Base-by-base conservation (phyloP, 495 filamentous ascomycete species). In the Penicillium arizonense region DNA sequence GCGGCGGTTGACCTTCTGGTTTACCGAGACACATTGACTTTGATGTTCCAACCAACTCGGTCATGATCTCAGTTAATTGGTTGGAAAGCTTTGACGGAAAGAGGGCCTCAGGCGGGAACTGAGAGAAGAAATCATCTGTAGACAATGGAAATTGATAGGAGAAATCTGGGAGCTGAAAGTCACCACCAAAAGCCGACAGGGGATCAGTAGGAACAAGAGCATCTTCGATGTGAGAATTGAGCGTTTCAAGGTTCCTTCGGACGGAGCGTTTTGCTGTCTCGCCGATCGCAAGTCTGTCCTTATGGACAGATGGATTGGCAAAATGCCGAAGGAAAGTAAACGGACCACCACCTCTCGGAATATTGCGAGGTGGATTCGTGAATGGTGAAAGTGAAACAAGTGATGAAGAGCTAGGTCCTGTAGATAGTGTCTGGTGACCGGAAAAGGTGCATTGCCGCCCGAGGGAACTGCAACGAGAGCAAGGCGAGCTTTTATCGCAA, bases 331-430 rank as follows among this genome's bases (percentile, higher is more conserved):
- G 61, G 16, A 73, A 73, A 6, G 59, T 67, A 16, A 73, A 73
- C 12, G 58, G 64, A 1, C 39, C 53, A 11, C 47, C 42, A 5
- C 38, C 46, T 28, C 50, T 52, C 47, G 68, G 72, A 1, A 72
- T 77, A 20, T 65, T 86, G 4, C 72, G 82, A 24, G 78, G 83
- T 52, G 80, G 82, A 33, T 83, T 84, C 4, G 76, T 86, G 26
- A 83, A 86, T 65, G 87, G 84, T 42, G 54, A 42, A 16, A 45
- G 38, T 11, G 59, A 53, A 12, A 38, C 35, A n/a, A 39, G 16
- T 11, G 34, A 30, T 16, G 59, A 59, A 16, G 16, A 30, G 32
- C 52, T 44, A 20, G 40, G 13, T 14, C n/a, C 21, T n/a, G 39
- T 4, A 21, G 53, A 46, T 28, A 47, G 33, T 10, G 13, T 33